phyloP scores from a whole-genome alignment of 2,329 filamentous ascomycete genomes.

The Alternaria viburni region DNA sequence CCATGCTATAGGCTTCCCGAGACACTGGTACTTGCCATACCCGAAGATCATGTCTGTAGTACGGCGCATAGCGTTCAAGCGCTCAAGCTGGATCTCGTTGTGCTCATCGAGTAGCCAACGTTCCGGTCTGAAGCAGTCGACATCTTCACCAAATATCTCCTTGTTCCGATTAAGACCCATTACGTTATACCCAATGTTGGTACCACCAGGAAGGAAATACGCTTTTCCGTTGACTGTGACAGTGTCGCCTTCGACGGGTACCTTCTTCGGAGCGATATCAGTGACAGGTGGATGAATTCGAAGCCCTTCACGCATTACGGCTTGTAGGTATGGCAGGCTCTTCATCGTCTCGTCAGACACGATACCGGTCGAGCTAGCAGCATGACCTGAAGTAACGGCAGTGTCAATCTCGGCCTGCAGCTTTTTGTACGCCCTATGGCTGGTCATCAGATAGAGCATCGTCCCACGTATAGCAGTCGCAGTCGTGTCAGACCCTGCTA shows the following conservation, averaged over 20 bases:
- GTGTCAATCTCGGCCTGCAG: slow-evolving; percentile 56
- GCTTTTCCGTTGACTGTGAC: slow-evolving; percentile 24
- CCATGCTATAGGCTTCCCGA: slow-evolving; percentile 40
- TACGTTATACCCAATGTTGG: slow-evolving; percentile 33
- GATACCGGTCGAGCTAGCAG: slow-evolving; percentile 34
- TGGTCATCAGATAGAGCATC: slow-evolving; percentile 59
- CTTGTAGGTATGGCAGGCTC: slow-evolving; percentile 52
- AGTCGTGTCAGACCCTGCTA: slow-evolving; percentile 64
- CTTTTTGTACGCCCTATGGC: slow-evolving; percentile 51
- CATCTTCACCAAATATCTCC: slow-evolving; percentile 45
- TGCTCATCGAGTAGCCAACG: slow-evolving; percentile 50
- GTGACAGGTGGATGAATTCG: slow-evolving; percentile 50
- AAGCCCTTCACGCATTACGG: slow-evolving; percentile 53
- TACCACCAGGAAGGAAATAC: slow-evolving; percentile 35
- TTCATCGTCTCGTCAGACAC: slow-evolving; percentile 55
- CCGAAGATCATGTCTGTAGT: slow-evolving; percentile 41
- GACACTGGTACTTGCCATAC: slow-evolving; percentile 40
- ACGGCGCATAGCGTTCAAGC: slow-evolving; percentile 30
- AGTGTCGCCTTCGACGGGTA: slow-evolving; percentile 35
- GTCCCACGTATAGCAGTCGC: slow-evolving; percentile 61
- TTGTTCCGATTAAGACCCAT: slow-evolving; percentile 28
- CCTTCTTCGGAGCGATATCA: slow-evolving; percentile 32
- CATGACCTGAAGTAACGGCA: slow-evolving; percentile 33
- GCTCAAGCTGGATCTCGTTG: slow-evolving; percentile 1
- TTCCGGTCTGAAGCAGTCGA: slow-evolving; percentile 55